Base-by-base conservation (phyloP, 2,329 filamentous ascomycete genomes). In the Sporothrix variecibatus region DNA sequence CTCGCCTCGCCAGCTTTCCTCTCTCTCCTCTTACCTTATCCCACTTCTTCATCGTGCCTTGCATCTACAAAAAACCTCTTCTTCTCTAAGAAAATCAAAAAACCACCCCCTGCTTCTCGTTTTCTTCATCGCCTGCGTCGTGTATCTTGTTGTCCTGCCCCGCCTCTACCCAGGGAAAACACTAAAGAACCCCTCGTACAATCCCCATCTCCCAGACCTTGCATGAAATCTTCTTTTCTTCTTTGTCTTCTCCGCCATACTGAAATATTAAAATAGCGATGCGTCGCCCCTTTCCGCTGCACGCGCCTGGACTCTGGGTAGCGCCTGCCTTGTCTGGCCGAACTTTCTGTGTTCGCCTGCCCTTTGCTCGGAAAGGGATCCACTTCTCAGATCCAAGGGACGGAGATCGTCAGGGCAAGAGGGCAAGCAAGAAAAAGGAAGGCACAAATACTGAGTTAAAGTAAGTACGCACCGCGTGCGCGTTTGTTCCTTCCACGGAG, bases 361-460 rank as follows among this genome's bases (percentile, higher is more conserved):
- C 34, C 49, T 28, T 71, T n/a, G 49, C 2, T 56, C 20, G 2
- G 31, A 9, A n/a, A n/a, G 38, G 15, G 53, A 15, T n/a, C 72
- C 72, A 60, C 56, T 51, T 67, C 43, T 73, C 34, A 53, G 65
- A 62, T 64, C 71, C 49, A 64, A 70, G 72, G 72, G 72, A 46
- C 46, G 67, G 20, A 20, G 72, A 71, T 74, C 68, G 68, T 65
- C 72, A 71, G 72, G 64, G 65, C 53, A 70, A 12, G 9, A 58
- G n/a, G 2, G 23, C 34, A 28, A 31, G 6, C 3, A 23, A 38
- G n/a, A 31, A 38, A 43, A 28, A 26, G 31, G 31, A 38, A 31
- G 23, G 70, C 12, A n/a, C 65, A 28, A 26, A 40, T 26, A 49
- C 3, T 34, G 2, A 34, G 4, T 4, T 34, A 4, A 15, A 53